Base-by-base conservation (phyloP, 192 early-diverging fungal species). In the Coemansia sp. region DNA sequence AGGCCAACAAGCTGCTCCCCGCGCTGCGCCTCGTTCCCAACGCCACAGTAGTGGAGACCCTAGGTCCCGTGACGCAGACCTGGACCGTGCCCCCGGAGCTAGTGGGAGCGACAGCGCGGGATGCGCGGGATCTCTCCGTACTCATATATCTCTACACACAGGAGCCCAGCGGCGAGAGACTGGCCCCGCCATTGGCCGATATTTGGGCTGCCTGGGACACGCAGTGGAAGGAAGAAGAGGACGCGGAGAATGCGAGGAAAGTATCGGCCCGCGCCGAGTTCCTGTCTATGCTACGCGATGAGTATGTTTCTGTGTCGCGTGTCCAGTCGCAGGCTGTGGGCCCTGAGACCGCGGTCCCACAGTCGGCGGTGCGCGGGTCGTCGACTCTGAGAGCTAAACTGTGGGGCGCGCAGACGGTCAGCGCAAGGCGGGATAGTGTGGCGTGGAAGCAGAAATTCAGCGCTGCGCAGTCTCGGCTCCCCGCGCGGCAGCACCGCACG, bases 121-220 rank as follows among this genome's bases (percentile, higher is more conserved):
- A 62, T 49, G 74, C 74, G 0, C 32, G 49, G 5, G 64, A 76
- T 32, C 62, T 70, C 3, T 42, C 42, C 6, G 59, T 61, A 0
- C 68, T 76, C 4, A 53, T 64, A 26, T 71, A 59, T 21, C 65
- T 76, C 33, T 76, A 63, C n/a, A 9, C 63, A 40, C 57, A 37
- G 33, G 57, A 59, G 7, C 17, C 28, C 57, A 14, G 33, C 5
- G 57, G 32, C 17, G 16, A 17, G 17, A 53, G 68, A 4, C 53
- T 76, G 38, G 13, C 69, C 16, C 74, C 74, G 14, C 33, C 26
- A 11, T 33, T 76, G 52, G 64, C 49, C 43, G 47, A n/a, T 2
- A 39, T 69, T 43, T 76, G 74, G 74, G 10, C 13, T 9, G 52
- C 63, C 33, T 76, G 74, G 74, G 68, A 62, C 7, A 59, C 63